Evolutionary conservation across 2,329 filamentous ascomycete species (phyloP).

Genomic region (Hymenoscyphus infarciens): DNA sequence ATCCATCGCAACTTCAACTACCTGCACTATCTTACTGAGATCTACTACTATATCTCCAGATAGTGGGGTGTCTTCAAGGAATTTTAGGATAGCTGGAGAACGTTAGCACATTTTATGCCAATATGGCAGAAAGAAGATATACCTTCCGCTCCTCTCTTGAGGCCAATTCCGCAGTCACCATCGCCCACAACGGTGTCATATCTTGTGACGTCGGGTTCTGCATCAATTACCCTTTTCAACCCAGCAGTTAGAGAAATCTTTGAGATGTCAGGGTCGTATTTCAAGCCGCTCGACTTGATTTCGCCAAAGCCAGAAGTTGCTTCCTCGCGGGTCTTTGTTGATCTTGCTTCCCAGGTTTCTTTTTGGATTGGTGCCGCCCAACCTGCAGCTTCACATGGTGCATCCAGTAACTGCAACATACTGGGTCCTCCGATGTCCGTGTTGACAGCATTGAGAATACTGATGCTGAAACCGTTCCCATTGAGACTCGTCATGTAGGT

Average conservation of each 20-base stretch:
- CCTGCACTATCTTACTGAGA: constrained; percentile 56
- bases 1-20: constrained; percentile 69
- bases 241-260: constrained; percentile 52
- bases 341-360: constrained; percentile 54
- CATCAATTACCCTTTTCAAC: constrained; percentile 56
- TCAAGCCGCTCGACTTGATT: constrained; percentile 34
- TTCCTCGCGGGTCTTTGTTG: constrained; percentile 34
- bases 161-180: constrained; percentile 66
- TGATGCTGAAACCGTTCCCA: constrained; percentile 67
- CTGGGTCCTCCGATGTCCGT: constrained; percentile 43
- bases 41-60: constrained; percentile 57
- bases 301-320: constrained; percentile 31
- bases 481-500: constrained; percentile 73
- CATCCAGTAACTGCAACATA: constrained; percentile 64
- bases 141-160: constrained; percentile 65
- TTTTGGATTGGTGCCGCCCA: constrained; percentile 60
- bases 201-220: constrained; percentile 62
- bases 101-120: constrained; percentile 24
- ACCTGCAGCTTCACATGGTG: constrained; percentile 62
- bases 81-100: constrained; percentile 41
- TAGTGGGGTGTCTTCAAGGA: constrained; percentile 41
- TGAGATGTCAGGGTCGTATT: constrained; percentile 36
- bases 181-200: constrained; percentile 71
- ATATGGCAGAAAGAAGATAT: constrained; percentile 15
- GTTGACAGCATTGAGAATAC: constrained; percentile 59